Evolutionary conservation across 1,284 basidiomycete genomes (phyloP).

Genomic region (Agroathelia rolfsii): DNA sequence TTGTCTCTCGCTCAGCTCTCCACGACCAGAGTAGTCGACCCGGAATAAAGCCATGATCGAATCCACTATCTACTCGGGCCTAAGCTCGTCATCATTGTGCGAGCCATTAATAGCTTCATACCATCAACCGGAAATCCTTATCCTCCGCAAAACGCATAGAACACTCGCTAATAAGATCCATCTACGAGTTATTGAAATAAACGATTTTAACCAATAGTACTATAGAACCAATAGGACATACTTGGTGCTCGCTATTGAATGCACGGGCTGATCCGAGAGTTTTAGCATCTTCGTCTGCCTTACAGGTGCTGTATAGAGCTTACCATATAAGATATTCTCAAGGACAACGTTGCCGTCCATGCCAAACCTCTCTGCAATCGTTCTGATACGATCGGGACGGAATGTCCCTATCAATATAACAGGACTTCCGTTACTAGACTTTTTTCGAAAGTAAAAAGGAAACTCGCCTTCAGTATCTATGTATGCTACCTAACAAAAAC

Average conservation of each 20-base stretch:
- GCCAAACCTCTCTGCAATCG: constrained; percentile 86
- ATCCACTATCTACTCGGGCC: constrained; percentile 65
- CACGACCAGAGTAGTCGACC: constrained; percentile 85
- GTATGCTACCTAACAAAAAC: constrained; percentile 62
- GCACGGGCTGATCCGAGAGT: constrained; percentile 51
- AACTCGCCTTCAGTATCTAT: constrained; percentile 79
- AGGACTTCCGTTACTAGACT: background rate
- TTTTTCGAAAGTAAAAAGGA: background rate
- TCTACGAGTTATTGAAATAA: constrained; percentile 31
- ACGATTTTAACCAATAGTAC: background rate
- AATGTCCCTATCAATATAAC: constrained; percentile 61
- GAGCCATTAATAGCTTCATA: no score
- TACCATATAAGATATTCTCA: constrained; percentile 81
- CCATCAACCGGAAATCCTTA: constrained; percentile 69
- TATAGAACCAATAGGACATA: constrained; percentile 15
- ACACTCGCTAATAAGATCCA: constrained; percentile 82
- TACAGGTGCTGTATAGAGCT: no score
- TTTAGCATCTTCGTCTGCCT: constrained; percentile 4
- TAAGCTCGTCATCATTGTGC: constrained; percentile 3
- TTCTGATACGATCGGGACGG: constrained; percentile 80
- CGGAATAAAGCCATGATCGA: constrained; percentile 95
- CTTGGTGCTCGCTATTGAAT: constrained; percentile 84
- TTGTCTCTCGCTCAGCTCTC: constrained; percentile 86
- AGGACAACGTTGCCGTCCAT: constrained; percentile 81
- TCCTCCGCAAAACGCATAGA: constrained; percentile 77